Conservation (phyloP, 371 early-diverging fungal species). For the Catenaria anguillulae region DNA sequence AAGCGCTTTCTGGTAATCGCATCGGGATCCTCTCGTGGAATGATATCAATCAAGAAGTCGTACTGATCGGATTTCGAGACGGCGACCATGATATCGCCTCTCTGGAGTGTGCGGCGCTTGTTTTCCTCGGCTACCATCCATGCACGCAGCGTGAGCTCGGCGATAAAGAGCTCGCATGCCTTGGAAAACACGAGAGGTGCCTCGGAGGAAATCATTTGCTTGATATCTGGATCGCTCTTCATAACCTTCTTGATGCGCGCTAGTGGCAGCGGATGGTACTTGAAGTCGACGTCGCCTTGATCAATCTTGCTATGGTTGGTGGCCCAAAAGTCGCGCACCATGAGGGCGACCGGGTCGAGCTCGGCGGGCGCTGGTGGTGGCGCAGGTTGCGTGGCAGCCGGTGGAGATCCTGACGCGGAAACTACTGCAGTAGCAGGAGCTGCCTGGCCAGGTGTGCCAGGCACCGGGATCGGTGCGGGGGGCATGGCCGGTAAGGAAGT, state of each 20-base stretch:
- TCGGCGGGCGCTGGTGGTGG: no score
- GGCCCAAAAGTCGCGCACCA: no score
- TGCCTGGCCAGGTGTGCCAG: no score
- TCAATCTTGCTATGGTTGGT: no score
- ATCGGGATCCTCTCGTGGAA: slow-evolving; percentile 68
- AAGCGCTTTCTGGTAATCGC: no score
- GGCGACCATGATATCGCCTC: slow-evolving; percentile 89
- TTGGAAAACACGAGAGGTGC: slow-evolving; percentile 94
- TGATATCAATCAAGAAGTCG: slow-evolving; percentile 98
- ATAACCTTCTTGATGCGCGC: slow-evolving; percentile 99
- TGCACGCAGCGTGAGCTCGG: slow-evolving; percentile 86
- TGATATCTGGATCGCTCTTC: slow-evolving; percentile 79
- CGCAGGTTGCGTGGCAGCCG: no score
- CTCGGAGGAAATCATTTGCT: slow-evolving; percentile 13
- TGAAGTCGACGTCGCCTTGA: no score
- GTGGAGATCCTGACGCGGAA: no score
- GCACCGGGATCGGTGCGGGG: no score
- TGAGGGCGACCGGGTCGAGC: no score
- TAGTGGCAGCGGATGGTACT: slow-evolving; percentile 81
- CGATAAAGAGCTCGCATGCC: slow-evolving; percentile 95
- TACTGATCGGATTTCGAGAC: slow-evolving; percentile 89
- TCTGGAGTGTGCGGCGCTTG: slow-evolving; percentile 94
- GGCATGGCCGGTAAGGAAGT: no score
- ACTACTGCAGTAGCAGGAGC: no score
- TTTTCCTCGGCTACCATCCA: slow-evolving; percentile 98